A percentile compares a stretch with the other conserved stretches of the same genome.
These are phyloP conservation scores for Letharia lupina DNA, from an alignment of 495 filamentous ascomycete genomes.

Conservation along the genomic window DNA sequence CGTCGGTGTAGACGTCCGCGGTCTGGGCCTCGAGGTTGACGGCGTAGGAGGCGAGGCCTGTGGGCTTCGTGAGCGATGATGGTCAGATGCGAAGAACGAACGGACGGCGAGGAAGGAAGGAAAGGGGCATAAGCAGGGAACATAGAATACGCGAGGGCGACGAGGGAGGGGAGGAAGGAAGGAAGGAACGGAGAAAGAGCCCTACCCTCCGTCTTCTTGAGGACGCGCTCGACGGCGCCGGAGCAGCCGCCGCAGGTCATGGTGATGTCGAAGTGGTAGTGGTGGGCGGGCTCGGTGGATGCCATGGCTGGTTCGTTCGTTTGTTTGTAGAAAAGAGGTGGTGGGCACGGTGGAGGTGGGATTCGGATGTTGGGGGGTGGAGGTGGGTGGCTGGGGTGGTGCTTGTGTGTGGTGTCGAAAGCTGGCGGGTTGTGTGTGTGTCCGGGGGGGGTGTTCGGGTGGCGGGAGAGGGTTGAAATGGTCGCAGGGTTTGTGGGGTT, in stretches of 20 bases:
- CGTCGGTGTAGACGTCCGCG: slow-evolving; percentile 61
- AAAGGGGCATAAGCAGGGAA: neutral
- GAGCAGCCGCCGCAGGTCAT: slow-evolving; percentile 67
- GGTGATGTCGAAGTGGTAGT: slow-evolving; percentile 61
- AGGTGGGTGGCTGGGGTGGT: too few species aligned
- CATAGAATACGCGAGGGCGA: neutral
- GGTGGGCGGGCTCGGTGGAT: slow-evolving; percentile 45
- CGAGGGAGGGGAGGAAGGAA: neutral
- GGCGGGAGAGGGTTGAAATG: too few species aligned
- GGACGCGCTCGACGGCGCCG: slow-evolving; percentile 74
- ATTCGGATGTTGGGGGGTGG: too few species aligned
- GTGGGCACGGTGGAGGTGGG: too few species aligned
- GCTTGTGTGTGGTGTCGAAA: too few species aligned
- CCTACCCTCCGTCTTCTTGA: slow-evolving; percentile 86
- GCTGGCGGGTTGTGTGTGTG: too few species aligned
- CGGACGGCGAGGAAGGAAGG: neutral
- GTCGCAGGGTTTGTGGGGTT: too few species aligned
- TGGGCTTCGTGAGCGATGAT: too few species aligned
- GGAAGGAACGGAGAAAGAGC: neutral
- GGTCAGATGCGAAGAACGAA: too few species aligned
- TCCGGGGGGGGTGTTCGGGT: too few species aligned
- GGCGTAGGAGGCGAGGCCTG: slow-evolving; percentile 79
- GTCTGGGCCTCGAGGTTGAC: slow-evolving; percentile 79
- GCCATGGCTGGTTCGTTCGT: neutral
- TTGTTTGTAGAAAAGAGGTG: too few species aligned